phyloP scores from a whole-genome alignment of 805 yeast genomes.

The Yarrowia divulgata region DNA sequence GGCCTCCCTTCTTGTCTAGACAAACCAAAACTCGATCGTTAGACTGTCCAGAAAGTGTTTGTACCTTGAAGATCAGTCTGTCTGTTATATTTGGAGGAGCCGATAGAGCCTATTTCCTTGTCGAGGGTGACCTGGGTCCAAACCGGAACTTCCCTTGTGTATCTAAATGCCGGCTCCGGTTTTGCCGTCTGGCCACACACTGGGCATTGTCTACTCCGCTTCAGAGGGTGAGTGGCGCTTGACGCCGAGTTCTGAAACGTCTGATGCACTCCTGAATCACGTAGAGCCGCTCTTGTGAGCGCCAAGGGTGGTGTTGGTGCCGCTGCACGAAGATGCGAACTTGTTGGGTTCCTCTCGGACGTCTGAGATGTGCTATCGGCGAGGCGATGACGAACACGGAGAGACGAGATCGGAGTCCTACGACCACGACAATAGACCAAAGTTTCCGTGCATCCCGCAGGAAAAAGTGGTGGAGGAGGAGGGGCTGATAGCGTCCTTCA shows the following conservation, averaged over 20 bases:
- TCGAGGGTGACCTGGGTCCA: background rate
- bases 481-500: background rate
- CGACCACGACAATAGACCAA: background rate
- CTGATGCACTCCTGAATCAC: too few relatives aligned
- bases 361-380: background rate
- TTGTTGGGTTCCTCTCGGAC: background rate
- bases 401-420: background rate
- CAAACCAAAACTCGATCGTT: background rate
- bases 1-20: too few relatives aligned
- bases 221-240: too few relatives aligned
- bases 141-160: slow-evolving; percentile 8
- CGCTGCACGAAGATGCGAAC: too few relatives aligned
- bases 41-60: background rate
- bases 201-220: too few relatives aligned
- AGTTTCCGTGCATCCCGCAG: background rate
- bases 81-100: background rate
- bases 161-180: background rate
- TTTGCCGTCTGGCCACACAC: background rate
- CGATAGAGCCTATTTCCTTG: slow-evolving; percentile 13
- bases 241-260: too few relatives aligned
- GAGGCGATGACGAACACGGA: too few relatives aligned
- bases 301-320: too few relatives aligned
- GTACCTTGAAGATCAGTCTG: slow-evolving; percentile 4
- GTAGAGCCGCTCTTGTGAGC: too few relatives aligned
- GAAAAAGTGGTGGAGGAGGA: background rate